phyloP scores from a whole-genome alignment of 2,329 filamentous ascomycete species.

The Ophiostoma triangulosporum region DNA sequence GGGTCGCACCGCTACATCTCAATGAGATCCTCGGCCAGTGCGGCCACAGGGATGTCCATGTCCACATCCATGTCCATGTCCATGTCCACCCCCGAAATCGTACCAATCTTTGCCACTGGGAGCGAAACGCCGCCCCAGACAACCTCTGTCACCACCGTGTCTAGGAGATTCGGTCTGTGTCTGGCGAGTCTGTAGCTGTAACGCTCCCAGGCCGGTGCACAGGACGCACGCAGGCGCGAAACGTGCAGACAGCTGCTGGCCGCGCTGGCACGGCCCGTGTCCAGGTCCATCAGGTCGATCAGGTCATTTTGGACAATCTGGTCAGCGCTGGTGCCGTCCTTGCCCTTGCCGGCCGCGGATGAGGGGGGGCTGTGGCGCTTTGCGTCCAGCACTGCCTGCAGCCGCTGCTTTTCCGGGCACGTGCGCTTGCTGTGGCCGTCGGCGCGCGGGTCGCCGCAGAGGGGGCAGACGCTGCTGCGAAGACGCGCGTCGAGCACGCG shows the following conservation, averaged over 20 bases:
- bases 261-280: no score
- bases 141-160: conserved; percentile 1
- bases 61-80: neutral
- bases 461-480: conserved; percentile 4
- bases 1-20: no score
- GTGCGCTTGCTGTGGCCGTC: conserved; percentile 8
- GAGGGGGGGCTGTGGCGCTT: neutral
- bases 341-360: neutral
- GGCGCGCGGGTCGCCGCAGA: conserved; percentile 10
- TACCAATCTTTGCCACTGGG: neutral
- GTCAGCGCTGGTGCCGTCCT: no score
- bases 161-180: neutral
- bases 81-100: neutral
- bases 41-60: neutral
- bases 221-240: no score
- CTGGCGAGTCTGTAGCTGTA: neutral
- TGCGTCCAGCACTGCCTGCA: neutral
- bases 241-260: no score
- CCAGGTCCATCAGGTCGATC: no score
- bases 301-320: no score
- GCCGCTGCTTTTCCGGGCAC: conserved; percentile 1
- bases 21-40: neutral
- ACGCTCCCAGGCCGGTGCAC: no score
- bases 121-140: conserved; percentile 6
- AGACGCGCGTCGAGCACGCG: conserved; percentile 3